phyloP scores from a whole-genome alignment of 257 asterid genomes.

The Ophiorrhiza pumila region DNA sequence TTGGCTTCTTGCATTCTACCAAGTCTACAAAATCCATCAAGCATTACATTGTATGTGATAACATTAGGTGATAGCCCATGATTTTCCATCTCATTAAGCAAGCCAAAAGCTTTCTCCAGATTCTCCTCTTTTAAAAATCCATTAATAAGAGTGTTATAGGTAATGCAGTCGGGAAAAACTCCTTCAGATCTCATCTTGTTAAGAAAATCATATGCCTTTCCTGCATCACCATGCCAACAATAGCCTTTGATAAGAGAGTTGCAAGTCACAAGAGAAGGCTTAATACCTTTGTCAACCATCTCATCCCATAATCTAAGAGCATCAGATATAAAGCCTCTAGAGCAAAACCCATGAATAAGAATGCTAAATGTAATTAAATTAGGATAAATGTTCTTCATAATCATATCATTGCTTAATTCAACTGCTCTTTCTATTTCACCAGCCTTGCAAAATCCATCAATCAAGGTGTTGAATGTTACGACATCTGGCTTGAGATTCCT shows the following conservation, averaged over 20 bases:
- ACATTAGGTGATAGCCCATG: slow-evolving; percentile 46
- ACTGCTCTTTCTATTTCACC: slow-evolving; percentile 56
- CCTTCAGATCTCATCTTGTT: slow-evolving; percentile 47
- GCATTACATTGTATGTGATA: slow-evolving; percentile 52
- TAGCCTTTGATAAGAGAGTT: slow-evolving; percentile 67
- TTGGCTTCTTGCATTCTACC: slow-evolving; percentile 69
- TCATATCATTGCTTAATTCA: slow-evolving; percentile 53
- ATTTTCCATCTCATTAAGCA: slow-evolving; percentile 54
- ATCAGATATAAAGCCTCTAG: slow-evolving; percentile 40
- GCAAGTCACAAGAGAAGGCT: slow-evolving; percentile 57
- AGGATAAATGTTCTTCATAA: slow-evolving; percentile 43
- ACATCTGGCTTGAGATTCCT: slow-evolving; percentile 59
- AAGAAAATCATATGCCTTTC: slow-evolving; percentile 51
- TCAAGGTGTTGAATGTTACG: slow-evolving; percentile 58
- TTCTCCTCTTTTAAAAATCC: slow-evolving; percentile 66
- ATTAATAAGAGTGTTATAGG: slow-evolving; percentile 64
- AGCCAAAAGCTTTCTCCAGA: slow-evolving; percentile 42
- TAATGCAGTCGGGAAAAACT: slow-evolving; percentile 46
- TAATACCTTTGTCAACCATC: slow-evolving; percentile 52
- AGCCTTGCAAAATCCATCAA: slow-evolving; percentile 65
- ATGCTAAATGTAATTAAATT: slow-evolving; percentile 54
- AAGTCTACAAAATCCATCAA: slow-evolving; percentile 51
- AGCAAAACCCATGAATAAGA: slow-evolving; percentile 64
- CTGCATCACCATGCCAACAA: slow-evolving; percentile 50
- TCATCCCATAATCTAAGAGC: slow-evolving; percentile 63